Percentiles rank a stretch among this genome's conserved stretches.
These are phyloP conservation scores for Ulota crispa DNA, from an alignment of 225 moss, liverwort and hornwort genomes.

Conservation along the genomic window DNA sequence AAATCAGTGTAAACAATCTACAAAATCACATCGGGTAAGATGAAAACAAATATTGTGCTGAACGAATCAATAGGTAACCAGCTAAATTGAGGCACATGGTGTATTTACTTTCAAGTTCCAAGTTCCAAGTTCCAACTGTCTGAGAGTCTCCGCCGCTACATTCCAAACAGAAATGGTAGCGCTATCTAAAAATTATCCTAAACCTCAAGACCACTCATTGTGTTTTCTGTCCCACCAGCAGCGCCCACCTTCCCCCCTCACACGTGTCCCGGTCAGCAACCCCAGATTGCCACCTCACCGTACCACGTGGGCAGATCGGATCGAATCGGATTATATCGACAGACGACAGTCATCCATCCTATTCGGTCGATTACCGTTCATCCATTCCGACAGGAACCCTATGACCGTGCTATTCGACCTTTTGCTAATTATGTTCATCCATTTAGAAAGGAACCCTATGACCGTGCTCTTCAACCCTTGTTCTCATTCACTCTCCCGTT, in stretches of 20 bases:
- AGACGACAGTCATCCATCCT: background rate
- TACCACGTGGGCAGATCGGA: constrained; percentile 1
- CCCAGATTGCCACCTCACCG: background rate
- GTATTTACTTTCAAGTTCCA: background rate
- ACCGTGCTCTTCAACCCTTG: background rate
- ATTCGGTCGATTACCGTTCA: background rate
- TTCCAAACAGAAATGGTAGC: constrained; percentile 24
- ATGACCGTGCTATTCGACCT: background rate
- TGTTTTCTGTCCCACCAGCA: background rate
- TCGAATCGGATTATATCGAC: background rate
- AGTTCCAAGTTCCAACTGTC: background rate
- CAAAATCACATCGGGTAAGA: rapidly evolving
- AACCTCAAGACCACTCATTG: constrained; percentile 25
- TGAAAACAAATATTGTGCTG: rapidly evolving
- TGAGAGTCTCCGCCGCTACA: constrained; percentile 15
- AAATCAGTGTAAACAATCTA: too few relatives aligned
- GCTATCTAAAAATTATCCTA: constrained; percentile 45
- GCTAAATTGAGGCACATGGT: background rate
- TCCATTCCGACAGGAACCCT: background rate
- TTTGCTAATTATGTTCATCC: constrained; percentile 6
- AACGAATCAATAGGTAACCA: background rate
- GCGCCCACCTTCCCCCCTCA: background rate
- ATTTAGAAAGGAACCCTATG: background rate
- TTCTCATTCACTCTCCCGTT: background rate
- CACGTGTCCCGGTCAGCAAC: background rate